Conservation (phyloP, 2,329 filamentous ascomycete species). For the Curvularia sp. region DNA sequence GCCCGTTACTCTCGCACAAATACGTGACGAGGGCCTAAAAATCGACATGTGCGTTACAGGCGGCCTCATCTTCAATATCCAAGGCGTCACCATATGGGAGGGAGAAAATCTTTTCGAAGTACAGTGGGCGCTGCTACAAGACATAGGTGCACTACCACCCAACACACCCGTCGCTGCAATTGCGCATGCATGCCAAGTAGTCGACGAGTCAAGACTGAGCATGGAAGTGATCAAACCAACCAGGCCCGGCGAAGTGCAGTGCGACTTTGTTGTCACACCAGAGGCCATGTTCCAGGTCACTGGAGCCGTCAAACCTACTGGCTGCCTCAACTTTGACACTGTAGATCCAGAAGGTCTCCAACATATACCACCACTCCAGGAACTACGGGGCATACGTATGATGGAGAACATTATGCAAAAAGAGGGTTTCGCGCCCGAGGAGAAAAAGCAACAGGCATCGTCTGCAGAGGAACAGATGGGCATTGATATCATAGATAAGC, state of each 20-base stretch:
- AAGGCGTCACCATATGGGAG: conserved; percentile 53
- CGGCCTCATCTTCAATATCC: conserved; percentile 49
- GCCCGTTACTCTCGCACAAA: conserved; percentile 46
- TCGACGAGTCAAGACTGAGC: conserved; percentile 39
- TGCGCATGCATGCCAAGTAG: conserved; percentile 54
- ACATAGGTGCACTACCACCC: conserved; percentile 39
- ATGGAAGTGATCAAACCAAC: conserved; percentile 31
- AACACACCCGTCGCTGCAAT: conserved; percentile 44
- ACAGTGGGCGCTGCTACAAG: conserved; percentile 53
- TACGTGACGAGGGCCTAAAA: conserved; percentile 37
- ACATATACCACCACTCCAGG: conserved; percentile 48
- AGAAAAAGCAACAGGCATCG: conserved; percentile 17
- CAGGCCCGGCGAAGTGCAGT: conserved; percentile 52
- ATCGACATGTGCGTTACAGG: conserved; percentile 53
- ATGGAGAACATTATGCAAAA: conserved; percentile 45
- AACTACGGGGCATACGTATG: conserved; percentile 47
- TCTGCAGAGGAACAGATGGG: conserved; percentile 43
- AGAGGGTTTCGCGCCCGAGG: conserved; percentile 20
- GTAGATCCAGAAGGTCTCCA: conserved; percentile 49
- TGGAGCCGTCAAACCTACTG: conserved; percentile 42
- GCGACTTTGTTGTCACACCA: conserved; percentile 52
- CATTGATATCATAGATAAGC: conserved; percentile 41
- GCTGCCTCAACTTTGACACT: conserved; percentile 50
- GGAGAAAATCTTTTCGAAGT: conserved; percentile 54
- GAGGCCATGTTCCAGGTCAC: conserved; percentile 39